phyloP scores from a whole-genome alignment of 1,284 basidiomycete species.

The Cryptococcus sp. region DNA sequence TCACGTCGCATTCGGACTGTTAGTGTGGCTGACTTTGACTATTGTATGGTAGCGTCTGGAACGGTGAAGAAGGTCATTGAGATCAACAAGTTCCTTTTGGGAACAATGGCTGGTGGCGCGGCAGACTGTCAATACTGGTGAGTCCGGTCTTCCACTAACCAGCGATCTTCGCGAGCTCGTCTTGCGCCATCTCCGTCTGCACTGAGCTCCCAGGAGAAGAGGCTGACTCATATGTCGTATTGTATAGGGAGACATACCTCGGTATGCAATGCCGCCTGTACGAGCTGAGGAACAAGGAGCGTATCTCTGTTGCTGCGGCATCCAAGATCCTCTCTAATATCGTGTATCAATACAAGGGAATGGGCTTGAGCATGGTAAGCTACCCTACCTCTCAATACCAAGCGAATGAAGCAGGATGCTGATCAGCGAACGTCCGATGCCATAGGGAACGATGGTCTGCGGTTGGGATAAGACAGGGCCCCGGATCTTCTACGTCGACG shows the following conservation, averaged over 20 bases:
- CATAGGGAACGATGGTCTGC: slow-evolving; percentile 97
- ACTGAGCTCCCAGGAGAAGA: too few relatives aligned
- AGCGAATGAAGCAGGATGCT: not conserved
- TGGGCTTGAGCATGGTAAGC: slow-evolving; percentile 95
- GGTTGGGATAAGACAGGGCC: slow-evolving; percentile 99
- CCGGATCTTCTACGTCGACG: slow-evolving; percentile 98
- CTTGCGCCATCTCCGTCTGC: too few relatives aligned
- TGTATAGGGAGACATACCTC: slow-evolving; percentile 87
- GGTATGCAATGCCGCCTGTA: slow-evolving; percentile 97
- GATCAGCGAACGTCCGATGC: not conserved
- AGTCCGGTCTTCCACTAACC: slow-evolving; percentile 41
- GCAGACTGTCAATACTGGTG: slow-evolving; percentile 60
- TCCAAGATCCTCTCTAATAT: slow-evolving; percentile 97
- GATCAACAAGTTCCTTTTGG: slow-evolving; percentile 97
- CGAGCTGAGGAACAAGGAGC: slow-evolving; percentile 94
- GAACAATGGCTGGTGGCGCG: slow-evolving; percentile 99
- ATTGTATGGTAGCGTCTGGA: slow-evolving; percentile 67
- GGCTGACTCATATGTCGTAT: too few relatives aligned
- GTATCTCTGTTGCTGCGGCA: slow-evolving; percentile 97
- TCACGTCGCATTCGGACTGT: not conserved
- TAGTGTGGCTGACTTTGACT: too few relatives aligned
- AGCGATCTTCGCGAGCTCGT: too few relatives aligned
- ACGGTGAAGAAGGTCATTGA: slow-evolving; percentile 99
- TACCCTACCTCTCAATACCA: not conserved
- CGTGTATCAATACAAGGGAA: slow-evolving; percentile 97